Conservation (phyloP, 495 filamentous ascomycete genomes). For the Antarctomyces pellizariae region DNA sequence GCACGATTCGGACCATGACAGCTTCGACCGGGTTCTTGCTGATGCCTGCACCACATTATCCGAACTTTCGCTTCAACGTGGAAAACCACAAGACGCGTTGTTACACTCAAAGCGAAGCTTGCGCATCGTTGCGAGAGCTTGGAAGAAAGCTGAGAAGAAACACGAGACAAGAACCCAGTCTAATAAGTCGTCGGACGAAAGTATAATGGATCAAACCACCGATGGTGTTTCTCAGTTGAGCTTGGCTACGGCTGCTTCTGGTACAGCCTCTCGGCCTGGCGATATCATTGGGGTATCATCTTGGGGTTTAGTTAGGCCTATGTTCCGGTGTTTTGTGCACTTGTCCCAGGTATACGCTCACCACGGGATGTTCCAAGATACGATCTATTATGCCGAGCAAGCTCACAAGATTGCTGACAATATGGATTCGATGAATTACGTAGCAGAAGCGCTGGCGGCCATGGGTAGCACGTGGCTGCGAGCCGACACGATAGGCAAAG, state of each 20-base stretch:
- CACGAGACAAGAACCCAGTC: conserved; percentile 1
- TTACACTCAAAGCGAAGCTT: conserved; percentile 42
- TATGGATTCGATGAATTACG: conserved; percentile 33
- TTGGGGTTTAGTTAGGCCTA: conserved; percentile 53
- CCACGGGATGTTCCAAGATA: conserved; percentile 69
- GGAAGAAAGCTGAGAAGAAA: conserved; percentile 39
- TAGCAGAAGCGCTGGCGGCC: conserved; percentile 28
- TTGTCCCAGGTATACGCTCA: conserved; percentile 57
- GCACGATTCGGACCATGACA: too few relatives aligned
- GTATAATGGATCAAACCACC: conserved; percentile 14
- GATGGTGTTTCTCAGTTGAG: conserved; percentile 15
- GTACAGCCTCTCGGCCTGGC: not conserved
- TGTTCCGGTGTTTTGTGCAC: conserved; percentile 44
- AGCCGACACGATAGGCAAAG: conserved; percentile 35
- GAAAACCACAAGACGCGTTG: conserved; percentile 38
- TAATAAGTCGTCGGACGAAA: conserved; percentile 10
- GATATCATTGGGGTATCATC: conserved; percentile 36
- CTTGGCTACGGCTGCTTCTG: conserved; percentile 5
- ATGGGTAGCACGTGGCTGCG: conserved; percentile 40
- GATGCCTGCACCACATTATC: conserved; percentile 36
- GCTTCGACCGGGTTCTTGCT: conserved; percentile 20
- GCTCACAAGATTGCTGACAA: conserved; percentile 55
- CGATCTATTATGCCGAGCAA: conserved; percentile 73
- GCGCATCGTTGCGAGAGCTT: conserved; percentile 40
- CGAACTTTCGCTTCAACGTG: conserved; percentile 35